Evolutionary conservation across 495 filamentous ascomycete species (phyloP).

Genomic region (Xeromyces bisporus): DNA sequence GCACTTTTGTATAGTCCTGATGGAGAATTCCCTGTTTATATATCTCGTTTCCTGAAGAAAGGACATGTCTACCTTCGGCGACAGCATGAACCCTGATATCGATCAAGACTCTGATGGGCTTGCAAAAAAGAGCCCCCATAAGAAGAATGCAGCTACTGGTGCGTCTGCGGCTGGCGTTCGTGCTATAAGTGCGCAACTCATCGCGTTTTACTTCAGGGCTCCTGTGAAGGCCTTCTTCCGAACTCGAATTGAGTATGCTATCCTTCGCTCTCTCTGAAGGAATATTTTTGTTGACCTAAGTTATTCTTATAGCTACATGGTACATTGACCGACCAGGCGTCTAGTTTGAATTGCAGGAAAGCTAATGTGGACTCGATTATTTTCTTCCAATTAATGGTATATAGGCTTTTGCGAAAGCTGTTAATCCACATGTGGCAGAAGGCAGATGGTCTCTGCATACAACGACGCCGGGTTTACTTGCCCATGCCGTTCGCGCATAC

Average conservation of each 20-base stretch:
- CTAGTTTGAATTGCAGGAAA: too few relatives aligned
- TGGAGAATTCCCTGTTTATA: not conserved
- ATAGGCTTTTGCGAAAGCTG: conserved; percentile 49
- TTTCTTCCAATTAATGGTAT: too few relatives aligned
- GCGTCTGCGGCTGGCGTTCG: conserved; percentile 63
- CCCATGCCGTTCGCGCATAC: conserved; percentile 59
- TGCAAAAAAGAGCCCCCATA: conserved; percentile 19
- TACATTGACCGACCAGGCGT: conserved; percentile 16
- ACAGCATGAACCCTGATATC: conserved; percentile 1
- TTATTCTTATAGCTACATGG: conserved; percentile 47
- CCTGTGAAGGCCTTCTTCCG: conserved; percentile 83
- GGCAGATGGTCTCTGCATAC: conserved; percentile 50
- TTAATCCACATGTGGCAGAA: conserved; percentile 42
- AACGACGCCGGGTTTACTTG: conserved; percentile 61
- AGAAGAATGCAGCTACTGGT: conserved; percentile 58
- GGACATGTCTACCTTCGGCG: not conserved
- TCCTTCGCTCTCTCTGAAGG: conserved; percentile 1
- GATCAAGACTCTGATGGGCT: conserved; percentile 3
- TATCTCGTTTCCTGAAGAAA: not conserved
- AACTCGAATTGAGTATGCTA: conserved; percentile 63
- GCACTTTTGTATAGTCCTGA: not conserved
- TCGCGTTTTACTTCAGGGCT: conserved; percentile 80
- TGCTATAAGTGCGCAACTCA: conserved; percentile 57
- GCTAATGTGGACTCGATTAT: too few relatives aligned
- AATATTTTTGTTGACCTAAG: conserved; percentile 9